A percentile compares a stretch with the other conserved stretches of the same genome.
Conservation (phyloP, 2,329 filamentous ascomycete genomes). For the Orbilia oligospora region DNA sequence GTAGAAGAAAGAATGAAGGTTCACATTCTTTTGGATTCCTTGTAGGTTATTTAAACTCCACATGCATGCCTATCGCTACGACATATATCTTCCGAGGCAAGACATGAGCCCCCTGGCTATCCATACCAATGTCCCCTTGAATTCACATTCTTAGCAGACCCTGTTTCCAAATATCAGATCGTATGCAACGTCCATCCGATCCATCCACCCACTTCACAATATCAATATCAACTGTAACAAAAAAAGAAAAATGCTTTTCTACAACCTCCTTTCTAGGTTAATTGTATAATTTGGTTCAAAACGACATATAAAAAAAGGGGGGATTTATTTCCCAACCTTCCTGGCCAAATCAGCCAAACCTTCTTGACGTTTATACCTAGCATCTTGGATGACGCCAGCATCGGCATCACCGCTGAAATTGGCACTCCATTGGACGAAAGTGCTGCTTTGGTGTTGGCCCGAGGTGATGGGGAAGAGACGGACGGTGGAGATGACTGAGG, state of each 20-base stretch:
- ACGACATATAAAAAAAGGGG: too few species aligned
- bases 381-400: constrained; percentile 79
- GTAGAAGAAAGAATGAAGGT: too few species aligned
- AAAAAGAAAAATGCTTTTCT: too few species aligned
- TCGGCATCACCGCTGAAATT: constrained; percentile 80
- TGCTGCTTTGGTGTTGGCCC: constrained; percentile 75
- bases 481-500: constrained; percentile 77
- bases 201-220: too few species aligned
- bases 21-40: too few species aligned
- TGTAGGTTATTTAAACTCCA: not conserved
- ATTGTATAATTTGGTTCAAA: not conserved
- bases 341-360: constrained; percentile 77
- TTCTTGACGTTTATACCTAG: constrained; percentile 82
- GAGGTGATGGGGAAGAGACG: constrained; percentile 77
- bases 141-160: not conserved
- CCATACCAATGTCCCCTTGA: not conserved
- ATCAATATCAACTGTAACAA: too few species aligned
- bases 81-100: not conserved
- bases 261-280: not conserved
- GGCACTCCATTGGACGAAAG: constrained; percentile 78
- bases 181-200: not conserved
- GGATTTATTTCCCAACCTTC: constrained; percentile 66
- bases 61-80: not conserved
- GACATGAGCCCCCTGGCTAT: not conserved
- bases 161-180: too few species aligned